Evolutionary conservation across 2,329 filamentous ascomycete species (phyloP), one percentile per base, ranked within the genome.

Genomic region (Dissoconium aciculare): DNA sequence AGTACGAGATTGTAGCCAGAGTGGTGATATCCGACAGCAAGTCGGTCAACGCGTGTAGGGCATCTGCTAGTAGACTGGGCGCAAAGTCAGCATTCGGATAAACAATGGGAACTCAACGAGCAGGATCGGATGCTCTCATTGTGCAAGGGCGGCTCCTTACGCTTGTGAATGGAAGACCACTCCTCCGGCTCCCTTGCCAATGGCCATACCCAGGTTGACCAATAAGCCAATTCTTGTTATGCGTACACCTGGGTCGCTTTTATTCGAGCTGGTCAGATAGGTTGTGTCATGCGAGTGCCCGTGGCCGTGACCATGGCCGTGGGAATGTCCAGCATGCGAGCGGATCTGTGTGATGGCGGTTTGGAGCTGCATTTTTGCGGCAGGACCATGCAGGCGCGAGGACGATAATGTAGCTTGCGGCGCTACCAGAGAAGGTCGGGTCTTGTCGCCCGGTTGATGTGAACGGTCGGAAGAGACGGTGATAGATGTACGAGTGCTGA

Each of bases 11-110:
- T 6, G 89, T 98, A 11, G 82, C 81, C 12, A 98, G 69, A 1
- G 89, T 98, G 55, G 94, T 74, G 45, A 98, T 69, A 55, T 98
- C 89, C 31, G 85, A 94, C 37, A 92, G 83, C 34, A 98, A 71
- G 57, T 98, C 89, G 28, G 87, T 92, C 43, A 95, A 68, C 48
- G 84, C 87, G 61, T 98, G 89, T 62, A 92, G 87, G 33, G 83
- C 89, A 55, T 98, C 89, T 51, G 89, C 78, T 51, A 50, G 46
- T 24, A 48, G 26, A 11, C 43, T 49, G 32, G 15, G n/a, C 21
- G 23, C 21, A n/a, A 5, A 19, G 14, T 30, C 4, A 5, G 6
- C 11, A 19, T n/a, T n/a, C n/a, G n/a, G n/a, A n/a, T n/a, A n/a
- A n/a, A n/a, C n/a, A n/a, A n/a, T n/a, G n/a, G n/a, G n/a, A n/a